Evolutionary conservation across 2,329 filamentous ascomycete species (phyloP), one percentile per base, ranked within the genome.

Genomic region (Fusarium miscanthi): DNA sequence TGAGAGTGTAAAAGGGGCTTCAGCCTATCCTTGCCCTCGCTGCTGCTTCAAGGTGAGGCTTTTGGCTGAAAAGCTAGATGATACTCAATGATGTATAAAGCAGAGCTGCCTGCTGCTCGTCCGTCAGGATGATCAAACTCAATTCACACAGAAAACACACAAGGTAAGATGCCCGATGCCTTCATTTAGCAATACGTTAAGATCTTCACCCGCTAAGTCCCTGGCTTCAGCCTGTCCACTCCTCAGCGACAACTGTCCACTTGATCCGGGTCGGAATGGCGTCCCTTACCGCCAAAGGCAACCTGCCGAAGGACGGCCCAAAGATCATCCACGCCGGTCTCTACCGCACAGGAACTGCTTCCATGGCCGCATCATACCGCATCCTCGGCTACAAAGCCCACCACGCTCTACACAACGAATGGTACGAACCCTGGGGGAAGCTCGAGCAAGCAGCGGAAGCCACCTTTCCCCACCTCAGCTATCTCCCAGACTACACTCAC

Each of bases 381-480:
- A 57, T 57, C 2, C 45, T 70, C 0, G 67, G 66, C 1, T 70
- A 43, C 31, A 61, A 57, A 1, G 25, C 67, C 3, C 67, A 70
- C 1, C 66, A 70, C 3, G 67, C 60, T 8, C 43, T 60, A 1
- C 43, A 60, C 0, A 37, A 66, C 3, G 21, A 70, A 2, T 60
- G 51, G 13, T 12, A 25, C 0, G 52, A 52, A 12, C 67, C 67
- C 0, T 70, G 67, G 67, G 2, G 0, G 0, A 23, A 38, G 3
- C 21, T 70, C 5, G 67, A 70, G 23, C 16, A 70, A 21, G 67
- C 67, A 8, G 67, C 66, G 0, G 67, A 70, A 25, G 66, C 60
- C 3, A 66, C 66, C 6, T 70, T 38, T 42, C 67, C 67, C 21
- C 67, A 57, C 17, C 61, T 70, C 9, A 17, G 14, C 1, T 8